Evolutionary conservation across 2,329 filamentous ascomycete genomes (phyloP), one percentile per base, ranked within the genome.

Genomic region (Rhinocladiella mackenziei): DNA sequence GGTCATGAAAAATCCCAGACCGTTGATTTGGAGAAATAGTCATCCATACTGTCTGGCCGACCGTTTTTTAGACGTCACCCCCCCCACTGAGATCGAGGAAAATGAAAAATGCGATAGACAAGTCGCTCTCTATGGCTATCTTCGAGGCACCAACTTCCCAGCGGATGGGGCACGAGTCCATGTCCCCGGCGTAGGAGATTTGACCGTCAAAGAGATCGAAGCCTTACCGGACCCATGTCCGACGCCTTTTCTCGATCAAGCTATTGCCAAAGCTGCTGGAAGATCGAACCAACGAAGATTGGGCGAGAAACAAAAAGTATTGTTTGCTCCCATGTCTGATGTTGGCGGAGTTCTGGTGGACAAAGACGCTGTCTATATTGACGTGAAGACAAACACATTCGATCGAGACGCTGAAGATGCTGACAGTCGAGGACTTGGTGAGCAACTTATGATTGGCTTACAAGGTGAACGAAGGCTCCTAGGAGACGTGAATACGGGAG

Each of bases 301-400:
- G 10, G 92, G 94, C 22, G 92, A 98, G 62, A 98, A 97, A 68
- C 91, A 98, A 62, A 96, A 96, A 69, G 80, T 94, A 57, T 71
- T 98, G 4, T 94, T 96, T 65, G 94, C 92, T 2, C 94, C 92
- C 23, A 97, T 98, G 91, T 95, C 89, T 18, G 92, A 98, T 66
- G 89, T 95, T 23, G 94, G 89, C 54, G 92, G 92, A 58, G 79
- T 98, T 9, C 82, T 97, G 62, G 91, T 98, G 39, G 92, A 98
- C 56, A 94, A 94, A 50, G 92, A 98, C 66, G 89, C 91, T 5
- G 89, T 98, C 26, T 98, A 94, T 70, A 96, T 84, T 51, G 79
- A 84, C 58, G 68, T 84, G 31, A 84, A 82, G 61, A 80, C 77
- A 10, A 72, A 75, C 19, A 94, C 79, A 3, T 96, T 98, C 54